A percentile compares a stretch with the other conserved stretches of the same genome.
Evolutionary conservation across 139 green algal species (phyloP).

Genomic region (Chlorella vulgaris): DNA sequence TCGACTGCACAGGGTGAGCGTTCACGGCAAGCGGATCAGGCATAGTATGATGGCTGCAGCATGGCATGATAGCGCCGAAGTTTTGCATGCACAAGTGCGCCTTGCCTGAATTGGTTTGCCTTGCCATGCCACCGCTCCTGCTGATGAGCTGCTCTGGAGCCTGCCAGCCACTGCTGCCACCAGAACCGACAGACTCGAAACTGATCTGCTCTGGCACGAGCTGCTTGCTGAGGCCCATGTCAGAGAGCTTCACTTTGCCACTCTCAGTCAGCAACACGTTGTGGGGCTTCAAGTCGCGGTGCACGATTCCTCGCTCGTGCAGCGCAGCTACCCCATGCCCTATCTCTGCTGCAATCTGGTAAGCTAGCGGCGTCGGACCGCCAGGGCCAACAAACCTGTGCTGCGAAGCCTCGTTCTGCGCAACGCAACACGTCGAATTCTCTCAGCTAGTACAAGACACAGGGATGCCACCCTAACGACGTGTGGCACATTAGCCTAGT

Average conservation of each 20-base stretch:
- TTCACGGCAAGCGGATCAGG: neutral
- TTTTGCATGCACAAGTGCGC: neutral
- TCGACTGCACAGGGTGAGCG: conserved; percentile 70
- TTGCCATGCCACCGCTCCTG: conserved; percentile 35
- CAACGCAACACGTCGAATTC: too few species aligned
- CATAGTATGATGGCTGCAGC: too few species aligned
- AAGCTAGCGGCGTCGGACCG: conserved; percentile 40
- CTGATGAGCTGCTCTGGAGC: conserved; percentile 91
- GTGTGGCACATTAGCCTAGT: too few species aligned
- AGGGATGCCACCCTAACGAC: too few species aligned
- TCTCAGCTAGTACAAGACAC: too few species aligned
- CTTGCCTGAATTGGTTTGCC: conserved; percentile 38
- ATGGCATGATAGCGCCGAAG: neutral
- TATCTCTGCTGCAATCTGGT: conserved; percentile 64
- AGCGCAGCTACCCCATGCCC: conserved; percentile 77
- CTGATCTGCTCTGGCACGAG: conserved; percentile 81
- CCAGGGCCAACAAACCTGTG: conserved; percentile 36
- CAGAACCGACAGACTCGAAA: conserved; percentile 80
- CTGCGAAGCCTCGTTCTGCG: conserved; percentile 1
- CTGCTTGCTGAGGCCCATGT: conserved; percentile 97
- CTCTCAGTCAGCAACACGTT: conserved; percentile 92
- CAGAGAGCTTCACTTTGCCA: conserved; percentile 87
- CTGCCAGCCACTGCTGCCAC: conserved; percentile 95
- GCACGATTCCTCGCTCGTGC: conserved; percentile 89
- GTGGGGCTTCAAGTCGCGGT: conserved; percentile 90